Base-by-base conservation (phyloP, 176 grass and related monocot species). In the Echinochloa phyllopogon region DNA sequence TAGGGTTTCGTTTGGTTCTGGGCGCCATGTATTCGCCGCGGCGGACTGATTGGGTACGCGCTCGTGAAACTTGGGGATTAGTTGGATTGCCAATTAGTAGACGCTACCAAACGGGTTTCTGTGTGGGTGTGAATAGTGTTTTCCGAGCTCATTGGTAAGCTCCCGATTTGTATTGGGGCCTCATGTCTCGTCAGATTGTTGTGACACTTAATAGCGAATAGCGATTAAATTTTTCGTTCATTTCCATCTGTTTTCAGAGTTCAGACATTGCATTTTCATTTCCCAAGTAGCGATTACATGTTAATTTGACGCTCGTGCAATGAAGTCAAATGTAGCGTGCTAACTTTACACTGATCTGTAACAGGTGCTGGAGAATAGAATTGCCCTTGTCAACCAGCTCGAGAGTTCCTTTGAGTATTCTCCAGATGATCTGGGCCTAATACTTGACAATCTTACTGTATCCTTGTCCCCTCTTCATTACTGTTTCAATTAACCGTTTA, bases 291-390 rank as follows among this genome's bases (percentile, higher is more conserved):
- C 17, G 10, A 53, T 64, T 72, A 52, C n/a, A 15, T 48, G n/a
- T 7, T 33, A 56, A 15, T 25, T 24, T 37, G 3, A 43, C 11
- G 59, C 27, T 57, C 15, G 45, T 68, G 21, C 6, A 6, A n/a
- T 59, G 1, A 9, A 79, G 56, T 79, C n/a, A 62, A 65, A 53
- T 88, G 71, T 0, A 62, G 5, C 3, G 24, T 14, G 45, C 50
- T 88, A 14, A 79, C 10, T 16, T 24, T 55, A 37, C 41, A 65
- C 6, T 45, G 23, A 56, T 86, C 44, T 78, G 12, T 74, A 64
- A 72, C 85, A 98, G 96, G 93, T 85, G 79, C 73, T 98, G 83
- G 88, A 94, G 78, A 56, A 86, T 51, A 92, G 65, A 89, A 85
- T 87, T 42, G 72, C 80, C 18, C 83, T 98, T 62, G 73, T 95